A percentile compares a stretch with the other conserved stretches of the same genome.
phyloP scores from a whole-genome alignment of 805 yeast species.

The Candida montana region DNA sequence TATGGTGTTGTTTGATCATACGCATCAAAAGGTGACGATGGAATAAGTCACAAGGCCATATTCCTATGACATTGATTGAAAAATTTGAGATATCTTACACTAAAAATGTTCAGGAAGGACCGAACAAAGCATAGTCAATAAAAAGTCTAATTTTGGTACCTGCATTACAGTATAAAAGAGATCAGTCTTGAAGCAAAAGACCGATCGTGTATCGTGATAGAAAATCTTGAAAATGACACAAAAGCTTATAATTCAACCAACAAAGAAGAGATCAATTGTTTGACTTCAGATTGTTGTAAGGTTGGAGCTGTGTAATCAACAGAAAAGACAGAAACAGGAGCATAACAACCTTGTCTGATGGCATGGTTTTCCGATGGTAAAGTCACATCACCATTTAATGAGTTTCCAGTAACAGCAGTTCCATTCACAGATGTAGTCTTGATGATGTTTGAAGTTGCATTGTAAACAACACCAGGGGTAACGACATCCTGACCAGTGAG shows the following conservation, averaged over 20 bases:
- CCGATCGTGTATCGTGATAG: too few relatives aligned
- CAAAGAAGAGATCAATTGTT: constrained; percentile 12
- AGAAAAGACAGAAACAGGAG: constrained; percentile 42
- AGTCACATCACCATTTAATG: constrained; percentile 38
- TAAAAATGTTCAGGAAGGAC: too few relatives aligned
- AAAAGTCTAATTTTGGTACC: too few relatives aligned
- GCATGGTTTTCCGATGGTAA: constrained; percentile 39
- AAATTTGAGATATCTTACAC: too few relatives aligned
- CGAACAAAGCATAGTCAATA: too few relatives aligned
- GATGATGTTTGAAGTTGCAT: constrained; percentile 33
- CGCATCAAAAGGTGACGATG: too few relatives aligned
- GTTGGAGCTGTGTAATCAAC: constrained; percentile 33
- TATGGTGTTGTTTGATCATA: too few relatives aligned
- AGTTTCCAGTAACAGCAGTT: constrained; percentile 20
- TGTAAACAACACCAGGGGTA: constrained; percentile 24
- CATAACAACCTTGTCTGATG: constrained; percentile 31
- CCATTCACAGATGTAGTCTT: constrained; percentile 17
- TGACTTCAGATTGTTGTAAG: constrained; percentile 13
- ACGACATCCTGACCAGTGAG: constrained; percentile 33
- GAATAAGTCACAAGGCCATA: too few relatives aligned
- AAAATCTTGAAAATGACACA: too few relatives aligned
- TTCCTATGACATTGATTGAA: too few relatives aligned
- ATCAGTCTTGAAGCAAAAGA: too few relatives aligned
- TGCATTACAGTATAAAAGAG: too few relatives aligned
- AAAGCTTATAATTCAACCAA: constrained; percentile 8